Conservation (phyloP, 352 stramenopile species). For the Aphanomyces euteiches region DNA sequence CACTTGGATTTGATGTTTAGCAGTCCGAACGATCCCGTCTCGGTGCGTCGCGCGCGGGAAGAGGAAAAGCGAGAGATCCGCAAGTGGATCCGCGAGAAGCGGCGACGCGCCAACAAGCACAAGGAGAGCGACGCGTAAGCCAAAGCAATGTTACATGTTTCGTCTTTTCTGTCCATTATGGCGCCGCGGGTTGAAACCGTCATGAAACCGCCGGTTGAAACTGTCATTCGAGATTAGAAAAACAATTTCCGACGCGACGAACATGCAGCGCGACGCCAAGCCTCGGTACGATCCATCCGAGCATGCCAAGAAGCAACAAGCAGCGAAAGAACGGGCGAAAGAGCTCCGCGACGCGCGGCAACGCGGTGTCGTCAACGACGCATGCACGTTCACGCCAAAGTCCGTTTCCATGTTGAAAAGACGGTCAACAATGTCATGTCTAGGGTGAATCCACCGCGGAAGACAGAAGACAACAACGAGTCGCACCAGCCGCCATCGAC, state of each 20-base stretch:
- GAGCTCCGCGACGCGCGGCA: conserved; percentile 66
- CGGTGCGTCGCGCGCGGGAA: conserved; percentile 58
- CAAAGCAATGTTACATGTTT: too few relatives aligned
- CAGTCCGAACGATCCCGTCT: conserved; percentile 71
- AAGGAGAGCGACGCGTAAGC: too few relatives aligned
- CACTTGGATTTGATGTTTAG: conserved; percentile 92
- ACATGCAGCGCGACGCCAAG: conserved; percentile 46
- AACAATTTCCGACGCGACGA: background rate
- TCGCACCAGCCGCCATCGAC: background rate
- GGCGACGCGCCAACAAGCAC: too few relatives aligned
- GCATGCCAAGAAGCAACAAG: conserved; percentile 73
- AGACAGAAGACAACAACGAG: conserved; percentile 20
- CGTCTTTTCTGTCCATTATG: too few relatives aligned
- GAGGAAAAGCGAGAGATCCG: conserved; percentile 74
- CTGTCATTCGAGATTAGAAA: background rate
- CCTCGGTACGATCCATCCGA: conserved; percentile 74
- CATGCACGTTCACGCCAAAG: conserved; percentile 79
- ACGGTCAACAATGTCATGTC: background rate
- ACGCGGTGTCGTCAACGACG: conserved; percentile 62
- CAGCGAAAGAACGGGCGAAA: conserved; percentile 71
- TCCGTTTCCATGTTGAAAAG: conserved; percentile 33
- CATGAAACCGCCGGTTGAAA: too few relatives aligned
- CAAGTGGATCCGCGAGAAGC: conserved; percentile 53
- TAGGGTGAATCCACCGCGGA: conserved; percentile 22
- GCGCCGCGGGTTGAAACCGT: too few relatives aligned